These are phyloP conservation scores for Ceratocystiopsis sp. DNA, from an alignment of 2,329 filamentous ascomycete genomes.

Conservation along the genomic window DNA sequence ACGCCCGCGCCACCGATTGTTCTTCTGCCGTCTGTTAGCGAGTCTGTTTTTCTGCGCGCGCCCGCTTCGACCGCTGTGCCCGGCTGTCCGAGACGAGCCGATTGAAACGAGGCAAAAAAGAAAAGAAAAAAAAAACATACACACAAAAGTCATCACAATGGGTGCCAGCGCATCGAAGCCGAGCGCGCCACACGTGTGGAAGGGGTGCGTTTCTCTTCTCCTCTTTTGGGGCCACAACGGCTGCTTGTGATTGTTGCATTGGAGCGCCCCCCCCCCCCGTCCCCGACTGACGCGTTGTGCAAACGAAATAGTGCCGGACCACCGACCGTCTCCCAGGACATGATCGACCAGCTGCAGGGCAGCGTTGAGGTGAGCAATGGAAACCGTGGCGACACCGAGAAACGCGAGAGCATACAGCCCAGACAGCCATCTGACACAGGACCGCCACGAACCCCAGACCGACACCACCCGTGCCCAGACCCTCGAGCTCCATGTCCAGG, in stretches of 20 bases:
- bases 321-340: conserved; percentile 53
- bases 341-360: conserved; percentile 68
- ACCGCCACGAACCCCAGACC: conserved; percentile 37
- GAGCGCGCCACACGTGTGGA: conserved; percentile 32
- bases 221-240: not conserved
- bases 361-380: conserved; percentile 56
- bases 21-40: too few relatives aligned
- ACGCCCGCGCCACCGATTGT: too few relatives aligned
- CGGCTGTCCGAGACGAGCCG: too few relatives aligned
- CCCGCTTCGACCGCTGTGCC: too few relatives aligned
- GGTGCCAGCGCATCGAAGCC: conserved; percentile 40
- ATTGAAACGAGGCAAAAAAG: too few relatives aligned
- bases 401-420: too few relatives aligned
- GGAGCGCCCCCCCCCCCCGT: not conserved
- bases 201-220: conserved; percentile 24
- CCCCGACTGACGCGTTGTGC: conserved; percentile 9
- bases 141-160: conserved; percentile 23
- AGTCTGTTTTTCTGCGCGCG: too few relatives aligned
- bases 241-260: too few relatives aligned
- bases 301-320: conserved; percentile 21
- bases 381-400: too few relatives aligned
- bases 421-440: too few relatives aligned
- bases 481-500: conserved; percentile 75
- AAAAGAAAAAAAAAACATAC: not conserved
- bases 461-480: conserved; percentile 72